These are phyloP conservation scores for Diaporthe velutina DNA, from an alignment of 2,329 filamentous ascomycete species.

Conservation along the genomic window DNA sequence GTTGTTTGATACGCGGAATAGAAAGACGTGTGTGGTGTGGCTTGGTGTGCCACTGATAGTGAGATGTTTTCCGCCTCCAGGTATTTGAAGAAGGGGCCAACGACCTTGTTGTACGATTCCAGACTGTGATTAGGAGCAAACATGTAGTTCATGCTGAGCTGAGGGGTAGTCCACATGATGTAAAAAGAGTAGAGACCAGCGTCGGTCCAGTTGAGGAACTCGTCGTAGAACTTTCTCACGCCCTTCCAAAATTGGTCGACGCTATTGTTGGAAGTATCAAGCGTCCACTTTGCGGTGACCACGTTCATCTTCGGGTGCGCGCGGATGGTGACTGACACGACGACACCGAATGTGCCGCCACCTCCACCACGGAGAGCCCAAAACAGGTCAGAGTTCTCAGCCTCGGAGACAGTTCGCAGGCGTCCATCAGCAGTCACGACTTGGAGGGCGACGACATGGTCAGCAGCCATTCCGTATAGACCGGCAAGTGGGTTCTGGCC, in stretches of 20 bases:
- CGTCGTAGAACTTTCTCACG: constrained; percentile 58
- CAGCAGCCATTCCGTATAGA: constrained; percentile 62
- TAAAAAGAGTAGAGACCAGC: constrained; percentile 1
- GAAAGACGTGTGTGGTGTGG: neutral
- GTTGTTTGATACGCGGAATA: constrained; percentile 6
- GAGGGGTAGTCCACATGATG: constrained; percentile 4
- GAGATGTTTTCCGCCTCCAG: constrained; percentile 1
- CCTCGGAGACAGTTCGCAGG: constrained; percentile 54
- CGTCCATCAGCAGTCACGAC: constrained; percentile 61
- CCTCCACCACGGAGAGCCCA: constrained; percentile 63
- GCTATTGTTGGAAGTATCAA: constrained; percentile 5
- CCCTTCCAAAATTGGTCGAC: neutral
- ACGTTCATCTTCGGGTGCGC: constrained; percentile 39
- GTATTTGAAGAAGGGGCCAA: constrained; percentile 2
- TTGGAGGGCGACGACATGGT: constrained; percentile 62
- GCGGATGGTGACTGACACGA: constrained; percentile 45
- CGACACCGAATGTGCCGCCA: constrained; percentile 52
- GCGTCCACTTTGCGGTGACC: constrained; percentile 6
- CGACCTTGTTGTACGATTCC: neutral
- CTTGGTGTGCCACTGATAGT: neutral
- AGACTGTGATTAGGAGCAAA: neutral
- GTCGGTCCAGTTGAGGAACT: neutral
- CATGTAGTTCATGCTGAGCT: constrained; percentile 13
- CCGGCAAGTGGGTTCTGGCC: constrained; percentile 66
- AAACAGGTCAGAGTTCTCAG: constrained; percentile 59